Percentiles rank a stretch among this genome's conserved stretches.
These are phyloP conservation scores for Patellifolia procumbens DNA, from an alignment of 179 eudicot genomes.

Conservation along the genomic window DNA sequence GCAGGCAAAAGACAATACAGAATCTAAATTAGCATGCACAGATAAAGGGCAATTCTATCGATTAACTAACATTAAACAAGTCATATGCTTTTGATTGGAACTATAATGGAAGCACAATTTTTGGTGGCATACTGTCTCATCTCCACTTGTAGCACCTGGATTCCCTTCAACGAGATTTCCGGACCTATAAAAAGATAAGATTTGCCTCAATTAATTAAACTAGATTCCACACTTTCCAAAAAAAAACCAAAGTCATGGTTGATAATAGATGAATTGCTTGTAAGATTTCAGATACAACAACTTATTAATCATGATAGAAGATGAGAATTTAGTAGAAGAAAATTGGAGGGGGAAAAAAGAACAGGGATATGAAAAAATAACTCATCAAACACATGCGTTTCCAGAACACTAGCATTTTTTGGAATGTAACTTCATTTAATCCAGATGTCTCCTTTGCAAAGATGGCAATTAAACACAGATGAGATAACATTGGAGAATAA, in stretches of 20 bases:
- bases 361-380: background rate
- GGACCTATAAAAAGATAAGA: slow-evolving; percentile 54
- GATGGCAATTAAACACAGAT: background rate
- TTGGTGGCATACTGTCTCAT: slow-evolving; percentile 74
- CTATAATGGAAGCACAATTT: background rate
- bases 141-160: slow-evolving; percentile 87
- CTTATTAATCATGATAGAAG: background rate
- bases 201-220: slow-evolving; percentile 5
- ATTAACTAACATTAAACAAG: background rate
- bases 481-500: background rate
- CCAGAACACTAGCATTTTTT: background rate
- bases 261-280: slow-evolving; percentile 4
- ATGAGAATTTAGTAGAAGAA: background rate
- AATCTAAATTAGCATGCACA: slow-evolving; percentile 11
- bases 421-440: background rate
- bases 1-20: background rate
- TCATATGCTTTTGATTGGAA: slow-evolving; percentile 9
- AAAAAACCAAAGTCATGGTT: background rate
- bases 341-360: background rate
- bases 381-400: background rate
- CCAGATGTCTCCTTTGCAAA: background rate
- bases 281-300: background rate
- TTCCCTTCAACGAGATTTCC: slow-evolving; percentile 89
- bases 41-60: background rate
- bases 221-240: background rate